Evolutionary conservation across 208 protist species (phyloP), one percentile per base, ranked within the genome.

Genomic region (Endotrypanum monterogeii): DNA sequence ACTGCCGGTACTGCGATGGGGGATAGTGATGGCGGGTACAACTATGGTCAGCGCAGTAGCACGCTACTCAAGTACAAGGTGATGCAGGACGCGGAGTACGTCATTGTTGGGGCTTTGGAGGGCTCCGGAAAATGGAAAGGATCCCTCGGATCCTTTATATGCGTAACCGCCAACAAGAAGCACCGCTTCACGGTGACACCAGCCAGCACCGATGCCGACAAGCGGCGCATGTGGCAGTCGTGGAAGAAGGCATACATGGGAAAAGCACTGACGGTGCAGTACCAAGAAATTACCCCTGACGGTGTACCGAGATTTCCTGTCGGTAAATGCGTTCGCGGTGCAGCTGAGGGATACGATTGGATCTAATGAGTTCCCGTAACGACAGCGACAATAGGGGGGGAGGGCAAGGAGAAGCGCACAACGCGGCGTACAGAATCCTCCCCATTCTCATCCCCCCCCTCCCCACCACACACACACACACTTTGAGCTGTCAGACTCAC

Each of bases 61-160:
- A 87, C 82, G 30, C 58, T 97, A n/a, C 83, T 97, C 7, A 97
- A 97, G 86, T 93, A 95, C 85, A 96, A 96, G 78, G 62, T 88
- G 28, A 97, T 96, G 91, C 88, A 92, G 37, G 94, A 97, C 35
- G 90, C 80, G 23, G 94, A 97, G 86, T 97, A 92, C 72, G 71
- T 89, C 67, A 97, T 97, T 67, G 85, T 94, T 12, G 77, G 77
- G 35, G 94, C 88, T 0, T 83, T 95, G 41, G 90, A 95, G 44
- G 94, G 94, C 5, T 82, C 90, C 39, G 94, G 94, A 37, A 96
- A 96, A 80, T 93, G 88, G 87, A 88, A 88, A 44, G 88, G 89
- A 62, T 83, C 76, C 44, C 85, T 97, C 57, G 94, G 91, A 39
- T 88, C 94, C 1, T 95, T 97, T 84, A 78, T 93, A 11, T 97